A percentile compares a stretch with the other conserved stretches of the same genome.
These are phyloP conservation scores for Cucumis sativus DNA, from an alignment of 306 rosid genomes.

Conservation along the genomic window DNA sequence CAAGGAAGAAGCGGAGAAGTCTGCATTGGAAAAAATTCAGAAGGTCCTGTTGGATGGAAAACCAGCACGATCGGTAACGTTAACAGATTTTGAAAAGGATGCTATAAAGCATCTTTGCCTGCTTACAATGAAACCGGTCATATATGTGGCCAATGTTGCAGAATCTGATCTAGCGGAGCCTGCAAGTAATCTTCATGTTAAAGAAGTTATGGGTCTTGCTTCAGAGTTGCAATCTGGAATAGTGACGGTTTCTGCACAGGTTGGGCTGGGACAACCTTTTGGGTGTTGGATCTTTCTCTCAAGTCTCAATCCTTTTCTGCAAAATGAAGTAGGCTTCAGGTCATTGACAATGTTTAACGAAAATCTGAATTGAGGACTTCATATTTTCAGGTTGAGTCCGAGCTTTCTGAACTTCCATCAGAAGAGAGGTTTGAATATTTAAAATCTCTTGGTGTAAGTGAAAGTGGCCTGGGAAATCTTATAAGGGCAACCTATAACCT, in stretches of 20 bases:
- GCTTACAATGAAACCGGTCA: conserved; percentile 85
- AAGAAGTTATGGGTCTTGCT: conserved; percentile 54
- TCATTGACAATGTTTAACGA: background rate
- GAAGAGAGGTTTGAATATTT: conserved; percentile 88
- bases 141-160: conserved; percentile 87
- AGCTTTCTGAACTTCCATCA: conserved; percentile 68
- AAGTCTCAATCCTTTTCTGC: background rate
- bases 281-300: background rate
- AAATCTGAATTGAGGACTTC: conserved; percentile 3
- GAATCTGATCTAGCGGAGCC: conserved; percentile 85
- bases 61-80: conserved; percentile 83
- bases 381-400: conserved; percentile 81
- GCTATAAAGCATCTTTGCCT: conserved; percentile 75
- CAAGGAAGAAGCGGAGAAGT: conserved; percentile 85
- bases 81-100: conserved; percentile 67
- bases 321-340: background rate
- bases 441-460: conserved; percentile 82
- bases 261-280: conserved; percentile 12
- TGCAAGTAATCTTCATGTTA: conserved; percentile 43
- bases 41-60: conserved; percentile 82
- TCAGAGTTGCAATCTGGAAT: conserved; percentile 68
- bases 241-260: conserved; percentile 94
- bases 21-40: conserved; percentile 69
- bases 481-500: conserved; percentile 75
- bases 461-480: conserved; percentile 91